Base-by-base conservation (phyloP, 257 asterid species). In the Penstemon newberryi region DNA sequence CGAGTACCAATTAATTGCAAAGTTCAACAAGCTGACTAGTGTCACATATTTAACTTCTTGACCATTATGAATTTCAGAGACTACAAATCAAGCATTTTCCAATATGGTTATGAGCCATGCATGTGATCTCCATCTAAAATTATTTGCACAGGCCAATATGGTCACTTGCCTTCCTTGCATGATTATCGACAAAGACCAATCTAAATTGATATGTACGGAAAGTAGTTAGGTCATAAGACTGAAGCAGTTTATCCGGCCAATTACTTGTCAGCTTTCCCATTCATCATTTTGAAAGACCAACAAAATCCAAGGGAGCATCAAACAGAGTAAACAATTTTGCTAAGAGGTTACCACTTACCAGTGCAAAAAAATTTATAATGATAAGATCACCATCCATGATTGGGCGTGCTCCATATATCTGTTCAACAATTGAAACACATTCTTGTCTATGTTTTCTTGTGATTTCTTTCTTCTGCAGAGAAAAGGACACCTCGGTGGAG, bases 351-450 rank as follows among this genome's bases (percentile, higher is more conserved):
- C 98, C 97, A 55, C 55, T 78, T 90, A 93, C 98, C 97, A 93
- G 82, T 6, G 97, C 96, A 74, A 93, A 93, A 78, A 90, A 87
- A 77, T 93, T 93, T 70, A 93, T 90, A 73, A 87, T 73, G 70
- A 93, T 82, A 72, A 84, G 73, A 70, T 93, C 97, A 54, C 86
- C 87, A 74, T 84, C 84, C 73, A 80, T 65, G 80, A 73, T 65
- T 54, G 81, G 67, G 68, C 67, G 83, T 57, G 82, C 96, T 76
- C 90, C 96, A 78, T 81, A 90, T 66, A 90, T 82, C 78, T 62
- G 75, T 71, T 88, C 97, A 78, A 84, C 55, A 52, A 77, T 65
- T 4, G 82, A 82, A 69, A 85, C 67, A 75, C 95, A 90, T 45
- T 90, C 87, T 70, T 81, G 83, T 74, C 97, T 86, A 69, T 93